Percentiles rank a stretch among this genome's conserved stretches.
These are phyloP conservation scores for Castanea sativa DNA, from an alignment of 306 rosid genomes.

Conservation along the genomic window DNA sequence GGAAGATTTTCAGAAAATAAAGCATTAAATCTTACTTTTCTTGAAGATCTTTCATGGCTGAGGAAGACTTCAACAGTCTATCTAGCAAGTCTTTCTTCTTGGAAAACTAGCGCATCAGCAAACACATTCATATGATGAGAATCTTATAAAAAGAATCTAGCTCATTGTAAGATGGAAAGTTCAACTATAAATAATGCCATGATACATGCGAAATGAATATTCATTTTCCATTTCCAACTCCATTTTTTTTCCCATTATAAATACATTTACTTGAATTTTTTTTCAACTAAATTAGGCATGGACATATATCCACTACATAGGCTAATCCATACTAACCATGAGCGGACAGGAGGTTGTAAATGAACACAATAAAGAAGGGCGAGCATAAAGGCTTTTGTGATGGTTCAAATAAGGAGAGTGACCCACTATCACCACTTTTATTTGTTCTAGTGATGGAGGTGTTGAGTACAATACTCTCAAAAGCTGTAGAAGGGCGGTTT, in stretches of 20 bases:
- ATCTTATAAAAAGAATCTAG: slow-evolving; percentile 8
- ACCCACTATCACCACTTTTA: too few species aligned
- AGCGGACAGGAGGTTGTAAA: not conserved
- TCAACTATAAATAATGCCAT: not conserved
- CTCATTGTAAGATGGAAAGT: not conserved
- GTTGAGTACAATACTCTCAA: too few species aligned
- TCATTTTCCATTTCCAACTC: not conserved
- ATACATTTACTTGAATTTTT: not conserved
- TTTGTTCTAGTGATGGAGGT: too few species aligned
- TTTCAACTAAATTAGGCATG: not conserved
- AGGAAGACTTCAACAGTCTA: slow-evolving; percentile 56
- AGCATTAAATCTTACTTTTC: slow-evolving; percentile 56
- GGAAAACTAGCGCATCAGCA: slow-evolving; percentile 52
- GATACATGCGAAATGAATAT: not conserved
- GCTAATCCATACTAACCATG: slow-evolving; percentile 15
- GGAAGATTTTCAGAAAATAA: slow-evolving; percentile 28
- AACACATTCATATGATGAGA: slow-evolving; percentile 23
- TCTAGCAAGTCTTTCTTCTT: slow-evolving; percentile 67
- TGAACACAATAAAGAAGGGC: not conserved
- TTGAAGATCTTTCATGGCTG: slow-evolving; percentile 54
- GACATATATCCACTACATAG: not conserved
- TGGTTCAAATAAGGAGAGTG: not conserved
- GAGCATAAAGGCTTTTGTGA: slow-evolving; percentile 10
- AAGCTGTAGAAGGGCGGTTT: too few species aligned
- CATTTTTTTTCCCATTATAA: not conserved